phyloP scores from a whole-genome alignment of 352 stramenopile genomes.

The Phytophthora cryptogea region DNA sequence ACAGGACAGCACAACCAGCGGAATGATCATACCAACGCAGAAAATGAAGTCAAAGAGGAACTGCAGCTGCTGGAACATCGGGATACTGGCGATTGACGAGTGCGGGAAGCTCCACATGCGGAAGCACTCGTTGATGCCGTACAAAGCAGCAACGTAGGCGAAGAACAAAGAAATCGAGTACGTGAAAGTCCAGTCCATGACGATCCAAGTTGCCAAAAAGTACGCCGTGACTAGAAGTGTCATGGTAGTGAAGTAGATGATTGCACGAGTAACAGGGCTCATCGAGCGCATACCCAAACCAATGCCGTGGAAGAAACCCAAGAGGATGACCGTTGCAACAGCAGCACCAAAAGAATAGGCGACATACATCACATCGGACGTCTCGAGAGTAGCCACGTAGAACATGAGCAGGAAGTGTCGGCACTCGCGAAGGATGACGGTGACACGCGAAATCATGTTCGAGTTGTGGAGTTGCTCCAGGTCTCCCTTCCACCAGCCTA shows the following conservation, averaged over 20 bases:
- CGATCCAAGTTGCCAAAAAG: constrained; percentile 52
- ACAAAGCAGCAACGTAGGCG: constrained; percentile 63
- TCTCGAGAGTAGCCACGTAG: constrained; percentile 67
- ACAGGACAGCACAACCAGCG: constrained; percentile 67
- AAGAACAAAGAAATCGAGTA: constrained; percentile 65
- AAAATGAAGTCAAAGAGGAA: constrained; percentile 87
- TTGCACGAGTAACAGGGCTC: constrained; percentile 46
- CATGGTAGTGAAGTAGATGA: constrained; percentile 48
- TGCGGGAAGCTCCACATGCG: constrained; percentile 69
- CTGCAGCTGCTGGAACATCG: constrained; percentile 71
- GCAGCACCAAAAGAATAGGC: constrained; percentile 51
- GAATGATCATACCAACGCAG: constrained; percentile 62
- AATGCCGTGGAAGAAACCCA: constrained; percentile 50
- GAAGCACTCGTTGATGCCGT: constrained; percentile 77
- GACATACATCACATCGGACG: constrained; percentile 53
- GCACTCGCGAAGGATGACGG: constrained; percentile 70
- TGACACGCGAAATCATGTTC: constrained; percentile 70
- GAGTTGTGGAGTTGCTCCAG: constrained; percentile 64
- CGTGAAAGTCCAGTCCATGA: constrained; percentile 43
- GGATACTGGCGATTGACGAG: constrained; percentile 58
- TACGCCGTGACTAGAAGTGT: constrained; percentile 40
- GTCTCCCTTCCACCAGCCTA: constrained; percentile 76
- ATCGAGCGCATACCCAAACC: constrained; percentile 53
- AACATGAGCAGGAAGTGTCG: constrained; percentile 81
- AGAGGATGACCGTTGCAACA: constrained; percentile 51